Evolutionary conservation across 1,284 basidiomycete species (phyloP), one percentile per base, ranked within the genome.

Genomic region (Apiotrichum mycotoxinovorans): DNA sequence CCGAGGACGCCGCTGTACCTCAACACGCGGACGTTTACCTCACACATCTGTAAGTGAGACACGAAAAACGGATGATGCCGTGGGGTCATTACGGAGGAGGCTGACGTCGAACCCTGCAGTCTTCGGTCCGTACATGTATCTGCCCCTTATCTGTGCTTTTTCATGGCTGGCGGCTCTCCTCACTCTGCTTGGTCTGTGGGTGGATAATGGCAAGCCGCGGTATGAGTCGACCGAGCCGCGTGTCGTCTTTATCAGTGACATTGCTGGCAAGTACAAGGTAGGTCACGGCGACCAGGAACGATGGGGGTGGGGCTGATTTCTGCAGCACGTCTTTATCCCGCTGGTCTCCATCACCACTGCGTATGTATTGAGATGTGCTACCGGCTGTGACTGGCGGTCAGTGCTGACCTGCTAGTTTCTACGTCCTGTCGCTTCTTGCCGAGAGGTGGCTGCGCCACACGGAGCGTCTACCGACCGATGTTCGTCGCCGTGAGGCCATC

Each of bases 381-480:
- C n/a, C n/a, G n/a, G n/a, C n/a, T n/a, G n/a, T n/a, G n/a, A n/a
- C n/a, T n/a, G n/a, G n/a, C n/a, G n/a, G n/a, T n/a, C n/a, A n/a
- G n/a, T n/a, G n/a, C n/a, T n/a, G n/a, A 27, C 66, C 60, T 1
- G 20, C 23, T 37, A 64, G 65, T 2, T 70, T 73, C 37, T 74
- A 79, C 72, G 71, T 79, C 55, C 51, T 72, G 12, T 71, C 78
- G 2, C 69, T 80, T 5, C 63, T 81, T 20, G 66, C 75, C 9
- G 80, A 81, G 61, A 67, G 81, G 17, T 80, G 77, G 71, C 68
- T 83, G 8, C 72, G 81, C 14, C 78, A 80, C 59, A 50, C 73
- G n/a, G 76, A 81, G 23, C 71, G 79, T 15, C 73, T 83, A 8
- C 81, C 81, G 0, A 72, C 75, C 5, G 74, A 79, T n/a, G 30